phyloP scores from a whole-genome alignment of 495 filamentous ascomycete species.

The Beverwykella pulmonaria region DNA sequence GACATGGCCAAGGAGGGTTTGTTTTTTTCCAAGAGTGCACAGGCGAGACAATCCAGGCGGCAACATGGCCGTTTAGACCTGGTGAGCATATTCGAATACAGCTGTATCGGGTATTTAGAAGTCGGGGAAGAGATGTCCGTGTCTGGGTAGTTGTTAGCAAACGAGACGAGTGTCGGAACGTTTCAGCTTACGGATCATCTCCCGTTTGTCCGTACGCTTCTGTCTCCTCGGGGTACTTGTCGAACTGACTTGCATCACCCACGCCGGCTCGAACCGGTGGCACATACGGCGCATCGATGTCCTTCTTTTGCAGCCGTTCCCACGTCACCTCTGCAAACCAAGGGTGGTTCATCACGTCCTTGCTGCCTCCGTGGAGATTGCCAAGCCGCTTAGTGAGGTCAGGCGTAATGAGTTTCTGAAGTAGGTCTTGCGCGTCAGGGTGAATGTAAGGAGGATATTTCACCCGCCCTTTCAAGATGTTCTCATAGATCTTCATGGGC shows the following conservation, averaged over 20 bases:
- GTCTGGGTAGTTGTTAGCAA: conserved; percentile 23
- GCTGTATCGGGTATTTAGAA: conserved; percentile 8
- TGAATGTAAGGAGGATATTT: conserved; percentile 97
- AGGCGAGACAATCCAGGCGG: not conserved
- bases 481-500: conserved; percentile 99
- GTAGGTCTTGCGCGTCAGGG: conserved; percentile 87
- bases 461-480: conserved; percentile 88
- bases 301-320: conserved; percentile 89
- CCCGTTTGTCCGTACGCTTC: conserved; percentile 81
- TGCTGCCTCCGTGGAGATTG: conserved; percentile 87
- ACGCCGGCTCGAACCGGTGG: conserved; percentile 92
- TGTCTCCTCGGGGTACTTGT: conserved; percentile 95
- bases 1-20: not conserved
- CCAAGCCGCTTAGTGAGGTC: conserved; percentile 94
- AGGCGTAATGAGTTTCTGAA: conserved; percentile 88
- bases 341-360: conserved; percentile 90
- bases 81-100: not conserved
- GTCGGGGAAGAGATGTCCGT: conserved; percentile 37
- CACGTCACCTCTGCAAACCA: conserved; percentile 99
- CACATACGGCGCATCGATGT: conserved; percentile 97
- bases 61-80: not conserved
- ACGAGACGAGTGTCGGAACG: not conserved
- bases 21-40: not conserved
- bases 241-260: conserved; percentile 95
- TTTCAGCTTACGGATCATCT: conserved; percentile 73